Evolutionary conservation across 176 grass and related monocot genomes (phyloP).

Genomic region (Oryza australiensis): DNA sequence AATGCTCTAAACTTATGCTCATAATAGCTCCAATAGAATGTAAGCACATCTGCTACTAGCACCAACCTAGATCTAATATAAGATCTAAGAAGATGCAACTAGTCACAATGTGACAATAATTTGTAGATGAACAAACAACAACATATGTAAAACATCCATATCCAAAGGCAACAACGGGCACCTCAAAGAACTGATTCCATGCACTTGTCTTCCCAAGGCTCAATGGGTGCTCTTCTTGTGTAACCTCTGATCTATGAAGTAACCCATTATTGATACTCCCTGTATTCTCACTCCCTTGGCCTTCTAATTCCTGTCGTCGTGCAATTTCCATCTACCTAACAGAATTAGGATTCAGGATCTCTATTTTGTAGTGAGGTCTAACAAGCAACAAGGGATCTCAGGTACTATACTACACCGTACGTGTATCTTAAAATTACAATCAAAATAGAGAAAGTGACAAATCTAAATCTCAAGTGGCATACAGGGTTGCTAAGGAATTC

Average conservation of each 20-base stretch:
- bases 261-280: conserved; percentile 37
- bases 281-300: not conserved
- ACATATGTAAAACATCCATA: not conserved
- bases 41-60: not conserved
- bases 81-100: not conserved
- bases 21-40: not conserved
- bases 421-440: conserved; percentile 7
- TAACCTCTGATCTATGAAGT: conserved; percentile 61
- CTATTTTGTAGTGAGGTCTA: not conserved
- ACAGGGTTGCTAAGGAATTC: conserved; percentile 82
- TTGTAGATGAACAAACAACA: not conserved
- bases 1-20: not conserved
- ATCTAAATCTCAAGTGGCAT: conserved; percentile 36
- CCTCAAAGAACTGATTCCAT: conserved; percentile 85
- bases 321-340: conserved; percentile 75
- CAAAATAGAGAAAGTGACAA: conserved; percentile 1
- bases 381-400: not conserved
- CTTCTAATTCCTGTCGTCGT: conserved; percentile 40
- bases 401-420: not conserved
- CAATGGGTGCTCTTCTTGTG: conserved; percentile 73
- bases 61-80: not conserved
- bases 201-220: conserved; percentile 74
- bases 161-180: conserved; percentile 18
- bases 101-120: not conserved
- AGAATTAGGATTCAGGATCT: conserved; percentile 41